phyloP scores from a whole-genome alignment of 208 protist species.

The Phytomonas francai region DNA sequence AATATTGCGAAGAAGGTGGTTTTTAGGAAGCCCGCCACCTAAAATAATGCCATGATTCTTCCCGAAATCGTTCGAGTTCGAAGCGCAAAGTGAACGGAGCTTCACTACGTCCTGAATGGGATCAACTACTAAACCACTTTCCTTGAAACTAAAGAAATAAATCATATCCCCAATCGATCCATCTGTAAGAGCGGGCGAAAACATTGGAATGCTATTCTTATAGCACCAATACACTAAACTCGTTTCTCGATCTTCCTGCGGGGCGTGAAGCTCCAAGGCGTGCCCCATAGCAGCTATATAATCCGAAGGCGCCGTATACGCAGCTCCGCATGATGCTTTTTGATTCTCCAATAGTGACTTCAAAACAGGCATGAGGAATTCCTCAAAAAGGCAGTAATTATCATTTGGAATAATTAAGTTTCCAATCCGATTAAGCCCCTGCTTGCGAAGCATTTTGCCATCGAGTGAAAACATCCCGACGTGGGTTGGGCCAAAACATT shows the following conservation, averaged over 20 bases:
- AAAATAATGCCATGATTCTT: conserved; percentile 65
- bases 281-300: conserved; percentile 96
- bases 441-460: conserved; percentile 80
- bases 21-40: conserved; percentile 77
- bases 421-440: conserved; percentile 97
- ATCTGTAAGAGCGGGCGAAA: conserved; percentile 98
- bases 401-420: conserved; percentile 99
- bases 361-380: conserved; percentile 99
- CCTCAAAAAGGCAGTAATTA: conserved; percentile 99
- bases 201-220: conserved; percentile 98
- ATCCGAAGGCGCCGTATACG: conserved; percentile 90
- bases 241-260: conserved; percentile 87
- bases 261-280: conserved; percentile 42
- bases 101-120: conserved; percentile 81
- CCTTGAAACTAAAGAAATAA: conserved; percentile 98
- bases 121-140: conserved; percentile 96
- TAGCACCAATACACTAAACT: conserved; percentile 98
- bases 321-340: conserved; percentile 20
- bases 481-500: conserved; percentile 95
- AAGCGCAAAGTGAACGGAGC: conserved; percentile 26
- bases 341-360: conserved; percentile 90
- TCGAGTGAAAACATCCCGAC: conserved; percentile 93
- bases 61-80: background rate
- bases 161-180: conserved; percentile 99
- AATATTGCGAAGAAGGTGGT: conserved; percentile 69